Base-by-base conservation (phyloP, 2,329 filamentous ascomycete genomes). In the Apiospora koreana region DNA sequence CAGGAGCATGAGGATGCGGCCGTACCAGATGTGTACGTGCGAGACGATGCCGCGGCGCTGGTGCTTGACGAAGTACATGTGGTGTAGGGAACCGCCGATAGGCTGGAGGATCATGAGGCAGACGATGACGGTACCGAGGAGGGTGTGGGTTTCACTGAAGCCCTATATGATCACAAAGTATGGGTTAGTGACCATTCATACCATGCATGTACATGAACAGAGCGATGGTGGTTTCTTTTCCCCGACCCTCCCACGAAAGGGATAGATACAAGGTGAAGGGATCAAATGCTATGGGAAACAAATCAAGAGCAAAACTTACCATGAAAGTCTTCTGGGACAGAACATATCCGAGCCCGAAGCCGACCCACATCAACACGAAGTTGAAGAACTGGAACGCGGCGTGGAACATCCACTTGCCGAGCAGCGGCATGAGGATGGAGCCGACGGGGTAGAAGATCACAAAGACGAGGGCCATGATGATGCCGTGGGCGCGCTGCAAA, bases 11-110 rank as follows among this genome's bases (percentile, higher is more conserved):
- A 92, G 78, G 1, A 81, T 74, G 23, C 90, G 85, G 16, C 90
- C 90, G 75, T 86, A 89, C 88, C 88, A 92, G 73, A 91, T 86
- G 76, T 92, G 90, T 1, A 82, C 76, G 73, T 90, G 80, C 72
- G 87, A 89, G 72, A 90, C 76, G 50, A 81, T 21, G 8, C 86
- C 86, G 45, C 89, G 87, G 35, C 75, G 62, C 68, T 83, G 79
- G 69, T 85, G 77, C 76, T 83, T 83, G 69, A 83, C 74, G 78
- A 83, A 92, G 75, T 87, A 79, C 42, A 76, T 74, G 77, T 92
- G 90, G 76, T 92, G 90, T 46, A 88, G 69, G 69, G 83, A 82
- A 62, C 90, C 90, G 14, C 91, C 81, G 68, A 87, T 75, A 8
- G 89, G 89, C 78, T 92, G 89, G 69, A 91, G 73, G 48, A 83